Evolutionary conservation across 345 rosid species (phyloP).

Genomic region (Syzygium jambos): DNA sequence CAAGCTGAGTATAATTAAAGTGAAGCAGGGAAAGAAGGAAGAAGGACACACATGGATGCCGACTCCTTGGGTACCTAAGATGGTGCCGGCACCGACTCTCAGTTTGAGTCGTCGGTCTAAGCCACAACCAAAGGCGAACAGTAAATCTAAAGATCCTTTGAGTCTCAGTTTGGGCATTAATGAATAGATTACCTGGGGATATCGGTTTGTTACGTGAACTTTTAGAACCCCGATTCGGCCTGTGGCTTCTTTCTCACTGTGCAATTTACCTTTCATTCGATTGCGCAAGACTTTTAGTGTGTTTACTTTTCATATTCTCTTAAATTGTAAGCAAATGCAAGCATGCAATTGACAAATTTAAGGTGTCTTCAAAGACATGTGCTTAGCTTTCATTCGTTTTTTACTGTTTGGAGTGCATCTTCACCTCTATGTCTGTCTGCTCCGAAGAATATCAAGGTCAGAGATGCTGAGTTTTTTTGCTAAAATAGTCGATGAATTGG

Average conservation of each 20-base stretch:
- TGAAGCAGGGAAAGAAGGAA: background rate
- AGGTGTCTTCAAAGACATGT: background rate
- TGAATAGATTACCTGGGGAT: background rate
- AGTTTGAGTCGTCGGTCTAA: background rate
- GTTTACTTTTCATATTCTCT: background rate
- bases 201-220: background rate
- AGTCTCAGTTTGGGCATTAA: background rate
- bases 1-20: background rate
- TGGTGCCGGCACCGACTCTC: background rate
- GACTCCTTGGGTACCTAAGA: background rate
- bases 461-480: background rate
- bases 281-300: background rate
- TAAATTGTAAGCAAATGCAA: background rate
- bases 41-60: background rate
- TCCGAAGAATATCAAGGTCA: background rate
- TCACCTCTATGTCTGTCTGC: background rate
- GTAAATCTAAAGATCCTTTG: background rate
- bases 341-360: background rate
- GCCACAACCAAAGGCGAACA: background rate
- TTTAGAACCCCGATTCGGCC: background rate
- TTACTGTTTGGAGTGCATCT: background rate
- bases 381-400: background rate
- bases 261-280: background rate
- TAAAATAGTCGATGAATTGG: background rate
- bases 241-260: background rate